Evolutionary conservation across 176 grass and related monocot genomes (phyloP), one percentile per base, ranked within the genome.

Genomic region (Eragrostis nindensis): DNA sequence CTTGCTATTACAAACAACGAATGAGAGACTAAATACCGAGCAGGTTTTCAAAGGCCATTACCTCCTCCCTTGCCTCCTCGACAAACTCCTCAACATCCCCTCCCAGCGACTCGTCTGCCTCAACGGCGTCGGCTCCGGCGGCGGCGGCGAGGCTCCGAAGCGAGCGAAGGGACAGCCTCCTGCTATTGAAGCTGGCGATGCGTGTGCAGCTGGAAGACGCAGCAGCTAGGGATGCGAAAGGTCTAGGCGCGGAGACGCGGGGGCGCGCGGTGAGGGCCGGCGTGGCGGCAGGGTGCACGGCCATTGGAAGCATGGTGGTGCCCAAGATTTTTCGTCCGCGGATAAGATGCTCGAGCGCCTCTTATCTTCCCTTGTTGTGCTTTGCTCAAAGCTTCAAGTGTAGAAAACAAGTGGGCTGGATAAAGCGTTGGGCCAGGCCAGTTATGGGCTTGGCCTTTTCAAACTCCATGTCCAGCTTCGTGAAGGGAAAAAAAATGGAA

Each of bases 221-320:
- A 3, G 40, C 7, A 17, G 62, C 25, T 24, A 25, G 77, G 27
- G 73, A 32, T 49, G 77, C 63, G 89, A 73, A 80, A 55, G 68
- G 10, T 43, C 18, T 75, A 16, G 72, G 73, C 7, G 52, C 25
- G 4, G 78, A 27, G 44, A 80, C 13, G 57, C 43, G 66, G 26
- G 86, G 48, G 44, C 55, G 13, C n/a, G 78, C 50, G 32, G 73
- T 3, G 21, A 88, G 54, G 27, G 72, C 48, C 17, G 78, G 66
- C 49, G 89, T 88, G 14, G 82, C 68, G 62, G 78, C 44, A 16
- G 82, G 73, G 82, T 80, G 78, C 44, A 91, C 66, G 54, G 82
- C 61, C 77, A 90, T 73, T 7, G 83, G 61, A 21, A 86, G 79
- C 88, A 90, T 86, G 66, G 82, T 86, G 78, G 48, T n/a, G 62